phyloP scores from a whole-genome alignment of 148 eudicot genomes.

The Rhododendron mucronatum region DNA sequence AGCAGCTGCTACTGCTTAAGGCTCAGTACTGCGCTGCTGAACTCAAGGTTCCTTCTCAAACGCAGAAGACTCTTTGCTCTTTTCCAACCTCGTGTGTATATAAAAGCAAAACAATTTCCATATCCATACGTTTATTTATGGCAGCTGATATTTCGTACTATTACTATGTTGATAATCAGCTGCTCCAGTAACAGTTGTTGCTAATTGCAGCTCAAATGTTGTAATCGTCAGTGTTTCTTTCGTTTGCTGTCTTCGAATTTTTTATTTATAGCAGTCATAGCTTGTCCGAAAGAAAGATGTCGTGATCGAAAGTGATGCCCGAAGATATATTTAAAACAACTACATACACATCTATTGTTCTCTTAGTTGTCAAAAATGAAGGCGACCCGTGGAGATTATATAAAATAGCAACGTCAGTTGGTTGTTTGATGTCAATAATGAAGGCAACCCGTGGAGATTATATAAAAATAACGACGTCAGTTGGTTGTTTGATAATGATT shows the following conservation, averaged over 20 bases:
- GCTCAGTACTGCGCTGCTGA: background rate
- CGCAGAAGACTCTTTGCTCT: constrained; percentile 2
- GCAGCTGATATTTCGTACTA: background rate
- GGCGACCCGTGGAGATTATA: background rate
- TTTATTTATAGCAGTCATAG: background rate
- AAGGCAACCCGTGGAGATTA: background rate
- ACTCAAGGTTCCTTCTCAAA: constrained; percentile 10
- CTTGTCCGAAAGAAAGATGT: background rate
- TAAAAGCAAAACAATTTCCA: constrained; percentile 7
- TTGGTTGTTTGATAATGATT: background rate
- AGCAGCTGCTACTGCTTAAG: constrained; percentile 78
- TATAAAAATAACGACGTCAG: background rate
- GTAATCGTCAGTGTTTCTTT: constrained; percentile 1
- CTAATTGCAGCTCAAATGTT: constrained; percentile 6
- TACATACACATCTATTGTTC: background rate
- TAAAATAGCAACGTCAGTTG: background rate
- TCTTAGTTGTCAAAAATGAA: background rate
- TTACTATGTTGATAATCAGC: background rate
- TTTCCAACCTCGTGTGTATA: constrained; percentile 27
- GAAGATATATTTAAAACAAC: too few relatives aligned
- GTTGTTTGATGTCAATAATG: background rate
- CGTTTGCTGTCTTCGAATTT: background rate
- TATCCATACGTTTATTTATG: background rate
- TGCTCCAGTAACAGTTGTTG: constrained; percentile 6
- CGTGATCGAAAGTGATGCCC: too few relatives aligned